These are phyloP conservation scores for Pseudotsuga menziesii DNA, from an alignment of 75 land plant species.

Conservation along the genomic window DNA sequence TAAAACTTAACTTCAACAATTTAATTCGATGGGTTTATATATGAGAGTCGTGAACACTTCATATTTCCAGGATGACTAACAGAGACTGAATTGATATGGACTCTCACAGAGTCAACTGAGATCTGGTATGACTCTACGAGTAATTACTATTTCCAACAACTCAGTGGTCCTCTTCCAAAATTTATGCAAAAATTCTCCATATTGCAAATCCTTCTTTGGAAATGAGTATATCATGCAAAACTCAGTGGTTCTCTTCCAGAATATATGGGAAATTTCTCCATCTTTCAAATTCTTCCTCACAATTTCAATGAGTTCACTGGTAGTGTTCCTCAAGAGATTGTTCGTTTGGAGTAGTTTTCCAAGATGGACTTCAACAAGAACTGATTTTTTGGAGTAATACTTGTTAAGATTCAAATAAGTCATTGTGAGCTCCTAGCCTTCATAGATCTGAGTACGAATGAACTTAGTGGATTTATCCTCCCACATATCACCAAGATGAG, in stretches of 20 bases:
- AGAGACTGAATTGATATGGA: too few species aligned
- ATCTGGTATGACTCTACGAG: too few species aligned
- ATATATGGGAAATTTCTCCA: conserved; percentile 23
- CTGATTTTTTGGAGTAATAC: conserved; percentile 32
- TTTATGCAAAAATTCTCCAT: too few species aligned
- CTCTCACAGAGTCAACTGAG: too few species aligned
- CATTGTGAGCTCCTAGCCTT: conserved; percentile 35
- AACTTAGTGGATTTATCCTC: conserved; percentile 56
- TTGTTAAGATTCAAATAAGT: conserved; percentile 41
- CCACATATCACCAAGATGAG: conserved; percentile 28
- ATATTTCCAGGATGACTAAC: too few species aligned
- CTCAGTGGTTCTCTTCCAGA: conserved; percentile 10
- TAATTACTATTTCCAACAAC: too few species aligned
- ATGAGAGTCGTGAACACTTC: too few species aligned
- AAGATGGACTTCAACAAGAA: conserved; percentile 27
- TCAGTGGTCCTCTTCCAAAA: too few species aligned
- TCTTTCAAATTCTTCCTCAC: conserved; percentile 23
- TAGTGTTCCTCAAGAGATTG: conserved; percentile 27
- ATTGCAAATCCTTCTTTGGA: too few species aligned
- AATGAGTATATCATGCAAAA: too few species aligned
- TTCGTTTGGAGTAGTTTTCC: conserved; percentile 20
- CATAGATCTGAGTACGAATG: conserved; percentile 55
- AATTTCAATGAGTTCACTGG: conserved; percentile 28
- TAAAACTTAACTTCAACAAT: too few species aligned
- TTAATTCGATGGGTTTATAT: too few species aligned